Evolutionary conservation across 352 stramenopile species (phyloP).

Genomic region (Globisporangium recalcitrans): DNA sequence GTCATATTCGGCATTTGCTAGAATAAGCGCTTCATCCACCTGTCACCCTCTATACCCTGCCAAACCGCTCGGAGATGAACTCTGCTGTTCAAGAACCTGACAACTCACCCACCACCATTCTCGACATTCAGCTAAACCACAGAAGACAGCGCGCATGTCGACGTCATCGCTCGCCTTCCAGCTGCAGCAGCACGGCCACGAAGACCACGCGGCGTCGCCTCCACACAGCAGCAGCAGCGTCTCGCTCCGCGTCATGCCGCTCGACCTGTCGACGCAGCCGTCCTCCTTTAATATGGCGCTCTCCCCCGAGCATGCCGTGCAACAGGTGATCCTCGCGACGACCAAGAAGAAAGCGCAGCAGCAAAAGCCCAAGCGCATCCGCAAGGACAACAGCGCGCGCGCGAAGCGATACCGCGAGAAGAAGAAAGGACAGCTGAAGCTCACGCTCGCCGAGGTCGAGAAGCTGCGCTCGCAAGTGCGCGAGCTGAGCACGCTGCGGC

Average conservation of each 20-base stretch:
- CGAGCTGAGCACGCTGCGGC: conserved; percentile 9
- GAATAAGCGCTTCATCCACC: not conserved
- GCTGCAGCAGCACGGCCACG: not conserved
- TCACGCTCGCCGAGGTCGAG: conserved; percentile 5
- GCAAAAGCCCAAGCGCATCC: conserved; percentile 6
- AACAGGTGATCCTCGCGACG: not conserved
- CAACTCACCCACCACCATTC: not conserved
- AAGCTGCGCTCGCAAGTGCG: conserved; percentile 11
- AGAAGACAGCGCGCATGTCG: not conserved
- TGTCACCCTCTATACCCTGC: not conserved
- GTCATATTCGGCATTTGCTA: not conserved
- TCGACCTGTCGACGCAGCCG: not conserved
- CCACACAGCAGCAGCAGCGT: not conserved
- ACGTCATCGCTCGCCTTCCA: not conserved
- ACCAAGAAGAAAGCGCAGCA: not conserved
- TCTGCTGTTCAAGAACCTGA: too few species aligned
- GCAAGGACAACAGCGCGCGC: conserved; percentile 18
- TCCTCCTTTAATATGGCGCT: not conserved
- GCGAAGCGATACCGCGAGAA: conserved; percentile 17
- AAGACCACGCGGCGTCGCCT: not conserved
- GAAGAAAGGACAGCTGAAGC: conserved; percentile 14
- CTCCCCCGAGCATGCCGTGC: not conserved
- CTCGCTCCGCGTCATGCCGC: not conserved
- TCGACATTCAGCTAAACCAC: not conserved
- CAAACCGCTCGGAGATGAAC: not conserved